These are phyloP conservation scores for Globisporangium nagaii DNA, from an alignment of 352 stramenopile genomes.

Conservation along the genomic window DNA sequence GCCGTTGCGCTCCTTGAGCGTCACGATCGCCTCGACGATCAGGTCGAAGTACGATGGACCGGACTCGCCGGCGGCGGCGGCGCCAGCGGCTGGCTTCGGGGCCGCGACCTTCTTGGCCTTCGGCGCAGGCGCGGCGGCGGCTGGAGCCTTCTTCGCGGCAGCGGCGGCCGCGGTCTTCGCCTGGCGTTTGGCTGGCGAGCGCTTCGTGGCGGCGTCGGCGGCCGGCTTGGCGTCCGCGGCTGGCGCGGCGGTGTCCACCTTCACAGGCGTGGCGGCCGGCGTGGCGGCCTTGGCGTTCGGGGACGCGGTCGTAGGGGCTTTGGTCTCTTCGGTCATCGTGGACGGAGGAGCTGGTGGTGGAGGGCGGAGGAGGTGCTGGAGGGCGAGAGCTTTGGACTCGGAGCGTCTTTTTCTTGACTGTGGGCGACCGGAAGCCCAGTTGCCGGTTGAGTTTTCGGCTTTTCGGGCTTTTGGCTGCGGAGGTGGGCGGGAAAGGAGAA, in stretches of 20 bases:
- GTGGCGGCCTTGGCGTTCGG: slow-evolving; percentile 37
- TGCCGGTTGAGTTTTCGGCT: background rate
- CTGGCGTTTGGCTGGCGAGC: slow-evolving; percentile 44
- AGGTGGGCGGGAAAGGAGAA: background rate
- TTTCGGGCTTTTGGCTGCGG: background rate
- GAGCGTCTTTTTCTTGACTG: slow-evolving; percentile 20
- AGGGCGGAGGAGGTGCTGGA: background rate
- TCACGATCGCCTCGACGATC: slow-evolving; percentile 87
- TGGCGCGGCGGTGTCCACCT: slow-evolving; percentile 12
- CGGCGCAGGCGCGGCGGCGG: slow-evolving; percentile 8
- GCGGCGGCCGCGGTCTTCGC: slow-evolving; percentile 51
- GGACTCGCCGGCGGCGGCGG: slow-evolving; percentile 13
- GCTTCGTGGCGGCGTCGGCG: slow-evolving; percentile 27
- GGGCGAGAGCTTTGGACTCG: slow-evolving; percentile 9
- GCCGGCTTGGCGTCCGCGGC: slow-evolving; percentile 13
- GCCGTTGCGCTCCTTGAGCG: slow-evolving; percentile 91
- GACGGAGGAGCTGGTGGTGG: background rate
- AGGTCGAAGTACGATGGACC: slow-evolving; percentile 85
- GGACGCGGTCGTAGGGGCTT: slow-evolving; percentile 3
- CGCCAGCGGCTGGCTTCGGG: slow-evolving; percentile 18
- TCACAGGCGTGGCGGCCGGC: slow-evolving; percentile 21
- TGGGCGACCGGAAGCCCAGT: background rate
- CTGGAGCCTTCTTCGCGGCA: slow-evolving; percentile 36
- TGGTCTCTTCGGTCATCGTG: slow-evolving; percentile 17
- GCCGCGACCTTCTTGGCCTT: slow-evolving; percentile 32